phyloP scores from a whole-genome alignment of 371 early-diverging fungal genomes.

The Apophysomyces trapeziformis region DNA sequence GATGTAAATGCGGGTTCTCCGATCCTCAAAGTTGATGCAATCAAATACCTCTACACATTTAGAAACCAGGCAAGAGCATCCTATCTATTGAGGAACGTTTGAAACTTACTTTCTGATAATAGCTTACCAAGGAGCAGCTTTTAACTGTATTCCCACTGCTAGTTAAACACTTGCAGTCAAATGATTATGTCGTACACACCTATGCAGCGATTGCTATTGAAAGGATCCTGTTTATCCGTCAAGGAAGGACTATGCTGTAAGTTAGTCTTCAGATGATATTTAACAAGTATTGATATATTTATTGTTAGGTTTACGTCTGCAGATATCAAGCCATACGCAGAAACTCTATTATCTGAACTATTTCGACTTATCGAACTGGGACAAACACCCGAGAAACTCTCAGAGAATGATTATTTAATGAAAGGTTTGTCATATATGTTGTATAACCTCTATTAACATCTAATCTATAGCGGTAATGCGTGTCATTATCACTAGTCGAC shows the following conservation, averaged over 20 bases:
- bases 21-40: conserved; percentile 93
- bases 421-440: conserved; percentile 45
- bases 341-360: conserved; percentile 71
- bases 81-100: background rate
- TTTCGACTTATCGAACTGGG: conserved; percentile 76
- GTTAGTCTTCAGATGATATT: conserved; percentile 21
- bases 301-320: conserved; percentile 62
- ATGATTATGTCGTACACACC: conserved; percentile 86
- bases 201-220: conserved; percentile 94
- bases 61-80: conserved; percentile 72
- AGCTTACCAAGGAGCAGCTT: conserved; percentile 79
- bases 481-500: conserved; percentile 74
- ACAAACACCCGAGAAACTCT: conserved; percentile 80
- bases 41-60: conserved; percentile 92
- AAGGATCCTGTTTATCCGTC: conserved; percentile 84
- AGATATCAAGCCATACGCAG: conserved; percentile 74
- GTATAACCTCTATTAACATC: background rate
- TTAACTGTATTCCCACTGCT: conserved; percentile 78
- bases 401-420: conserved; percentile 96
- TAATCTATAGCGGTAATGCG: conserved; percentile 71
- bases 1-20: conserved; percentile 74
- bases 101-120: conserved; percentile 7
- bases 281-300: background rate
- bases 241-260: conserved; percentile 66
- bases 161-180: conserved; percentile 78